Conservation (phyloP, 1,284 basidiomycete genomes). For the Xerocomus nothofagi region DNA sequence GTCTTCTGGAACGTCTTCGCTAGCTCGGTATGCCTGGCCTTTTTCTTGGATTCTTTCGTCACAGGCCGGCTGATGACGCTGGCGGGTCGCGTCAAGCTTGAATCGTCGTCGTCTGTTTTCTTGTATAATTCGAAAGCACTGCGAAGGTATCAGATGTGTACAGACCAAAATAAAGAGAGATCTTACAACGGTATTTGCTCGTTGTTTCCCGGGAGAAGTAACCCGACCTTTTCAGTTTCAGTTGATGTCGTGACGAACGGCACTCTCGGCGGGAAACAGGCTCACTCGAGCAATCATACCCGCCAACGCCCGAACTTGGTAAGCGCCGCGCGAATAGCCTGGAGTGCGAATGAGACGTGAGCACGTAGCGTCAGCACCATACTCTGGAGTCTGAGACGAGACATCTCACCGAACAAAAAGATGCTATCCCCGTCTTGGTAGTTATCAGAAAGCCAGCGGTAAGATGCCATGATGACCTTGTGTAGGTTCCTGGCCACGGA, state of each 20-base stretch:
- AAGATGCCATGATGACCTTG: constrained; percentile 35
- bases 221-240: constrained; percentile 32
- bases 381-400: too few relatives aligned
- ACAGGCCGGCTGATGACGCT: constrained; percentile 15
- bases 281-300: constrained; percentile 39
- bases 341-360: constrained; percentile 1
- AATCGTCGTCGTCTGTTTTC: constrained; percentile 19
- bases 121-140: constrained; percentile 35
- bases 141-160: constrained; percentile 1
- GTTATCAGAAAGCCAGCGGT: constrained; percentile 38
- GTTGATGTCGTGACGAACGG: neutral
- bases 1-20: constrained; percentile 28
- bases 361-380: neutral
- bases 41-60: constrained; percentile 16
- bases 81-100: constrained; percentile 5
- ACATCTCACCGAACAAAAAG: constrained; percentile 35
- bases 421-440: constrained; percentile 36
- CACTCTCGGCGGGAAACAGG: neutral
- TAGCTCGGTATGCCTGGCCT: constrained; percentile 6
- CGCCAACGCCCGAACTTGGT: constrained; percentile 39
- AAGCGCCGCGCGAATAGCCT: constrained; percentile 44
- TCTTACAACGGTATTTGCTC: constrained; percentile 40
- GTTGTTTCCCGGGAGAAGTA: constrained; percentile 38
- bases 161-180: neutral
- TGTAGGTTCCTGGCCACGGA: constrained; percentile 32